A percentile compares a stretch with the other conserved stretches of the same genome.
Evolutionary conservation across 2,329 filamentous ascomycete species (phyloP).

Genomic region (Dothistroma pini): DNA sequence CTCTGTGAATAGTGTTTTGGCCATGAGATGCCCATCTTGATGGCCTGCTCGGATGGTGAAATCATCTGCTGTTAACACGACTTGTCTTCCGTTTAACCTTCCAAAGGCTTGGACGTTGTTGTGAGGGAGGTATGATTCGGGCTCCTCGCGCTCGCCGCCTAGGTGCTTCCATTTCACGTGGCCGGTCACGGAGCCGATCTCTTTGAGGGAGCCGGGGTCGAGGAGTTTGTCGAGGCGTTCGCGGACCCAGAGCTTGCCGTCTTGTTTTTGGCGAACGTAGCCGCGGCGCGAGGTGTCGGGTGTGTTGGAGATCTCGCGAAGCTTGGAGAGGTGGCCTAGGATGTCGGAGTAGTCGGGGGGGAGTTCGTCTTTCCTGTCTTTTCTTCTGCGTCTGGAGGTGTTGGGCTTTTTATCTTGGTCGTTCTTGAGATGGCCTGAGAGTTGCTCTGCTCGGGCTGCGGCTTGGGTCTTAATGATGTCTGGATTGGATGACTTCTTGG

Average conservation of each 20-base stretch:
- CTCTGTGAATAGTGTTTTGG: conserved; percentile 57
- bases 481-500: background rate
- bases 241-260: conserved; percentile 63
- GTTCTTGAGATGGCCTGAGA: conserved; percentile 28
- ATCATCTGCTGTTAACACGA: conserved; percentile 62
- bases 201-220: conserved; percentile 53
- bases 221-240: conserved; percentile 59
- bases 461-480: conserved; percentile 14
- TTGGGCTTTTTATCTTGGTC: conserved; percentile 39
- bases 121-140: conserved; percentile 52
- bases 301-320: conserved; percentile 53
- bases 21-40: conserved; percentile 58
- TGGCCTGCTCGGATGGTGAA: conserved; percentile 62
- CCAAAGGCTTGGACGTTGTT: conserved; percentile 60
- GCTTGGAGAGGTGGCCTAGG: conserved; percentile 52
- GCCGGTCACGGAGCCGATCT: conserved; percentile 59
- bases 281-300: conserved; percentile 54
- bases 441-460: conserved; percentile 27
- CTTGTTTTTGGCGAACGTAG: conserved; percentile 60
- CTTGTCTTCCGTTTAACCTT: conserved; percentile 49
- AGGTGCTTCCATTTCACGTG: conserved; percentile 56
- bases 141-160: conserved; percentile 44
- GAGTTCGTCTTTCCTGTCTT: conserved; percentile 40
- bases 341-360: conserved; percentile 62
- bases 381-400: conserved; percentile 30